Percentiles rank a stretch among this genome's conserved stretches.
phyloP scores from a whole-genome alignment of 306 rosid genomes.

The Lagenaria siceraria region DNA sequence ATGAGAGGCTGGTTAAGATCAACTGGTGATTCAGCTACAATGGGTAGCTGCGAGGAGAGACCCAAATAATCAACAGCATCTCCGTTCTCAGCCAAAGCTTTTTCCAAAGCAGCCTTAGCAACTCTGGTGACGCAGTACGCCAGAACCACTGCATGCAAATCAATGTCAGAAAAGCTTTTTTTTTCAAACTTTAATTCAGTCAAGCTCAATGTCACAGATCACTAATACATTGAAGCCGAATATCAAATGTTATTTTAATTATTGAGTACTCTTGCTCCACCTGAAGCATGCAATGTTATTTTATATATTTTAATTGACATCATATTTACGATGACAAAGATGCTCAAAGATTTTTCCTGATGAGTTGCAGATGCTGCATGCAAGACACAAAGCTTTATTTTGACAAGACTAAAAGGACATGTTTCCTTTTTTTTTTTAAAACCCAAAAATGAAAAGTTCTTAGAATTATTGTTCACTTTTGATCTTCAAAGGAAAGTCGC shows the following conservation, averaged over 20 bases:
- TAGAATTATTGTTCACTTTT: neutral
- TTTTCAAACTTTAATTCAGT: neutral
- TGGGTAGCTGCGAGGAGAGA: constrained; percentile 26
- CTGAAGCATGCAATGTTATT: neutral
- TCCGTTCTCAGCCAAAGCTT: constrained; percentile 31
- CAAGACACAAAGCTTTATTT: neutral
- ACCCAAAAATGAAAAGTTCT: neutral
- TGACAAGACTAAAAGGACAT: neutral
- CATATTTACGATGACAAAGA: neutral
- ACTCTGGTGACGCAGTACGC: constrained; percentile 33
- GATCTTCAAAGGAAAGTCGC: neutral
- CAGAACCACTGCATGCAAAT: constrained; percentile 26
- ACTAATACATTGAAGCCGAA: neutral
- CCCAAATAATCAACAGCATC: constrained; percentile 25
- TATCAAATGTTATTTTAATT: neutral
- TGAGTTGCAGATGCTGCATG: neutral
- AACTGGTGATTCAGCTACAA: constrained; percentile 29
- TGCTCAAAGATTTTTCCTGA: neutral
- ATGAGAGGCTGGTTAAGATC: constrained; percentile 69
- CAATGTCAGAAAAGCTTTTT: neutral
- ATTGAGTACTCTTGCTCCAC: neutral
- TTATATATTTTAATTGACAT: neutral
- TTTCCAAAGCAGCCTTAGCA: constrained; percentile 39
- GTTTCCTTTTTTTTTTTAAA: neutral
- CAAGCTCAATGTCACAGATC: neutral